Base-by-base conservation (phyloP, 176 grass and related monocot genomes). In the Triticum monococcum region DNA sequence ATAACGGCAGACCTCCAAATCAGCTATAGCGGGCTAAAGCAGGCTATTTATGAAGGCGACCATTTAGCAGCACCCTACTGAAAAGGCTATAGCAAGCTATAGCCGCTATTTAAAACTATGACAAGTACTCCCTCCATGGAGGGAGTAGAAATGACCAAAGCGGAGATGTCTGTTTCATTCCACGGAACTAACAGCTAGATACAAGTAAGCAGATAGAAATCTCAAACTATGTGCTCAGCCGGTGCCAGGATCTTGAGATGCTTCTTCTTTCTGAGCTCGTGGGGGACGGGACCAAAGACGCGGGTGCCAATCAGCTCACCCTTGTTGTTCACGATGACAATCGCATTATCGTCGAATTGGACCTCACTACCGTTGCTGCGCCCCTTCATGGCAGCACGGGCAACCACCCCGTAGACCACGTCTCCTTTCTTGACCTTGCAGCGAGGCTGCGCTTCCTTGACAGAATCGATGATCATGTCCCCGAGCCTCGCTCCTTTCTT, bases 381-480 rank as follows among this genome's bases (percentile, higher is more conserved):
- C 1, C 96, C 94, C 40, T 86, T 95, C 96, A 98, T 98, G 7
- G 97, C 97, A 45, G 97, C 97, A 26, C 93, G 93, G 38, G 96
- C 97, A 0, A 98, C 97, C 22, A 98, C 93, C 36, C 97, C 97
- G 1, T 96, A 98, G 10, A 98, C 96, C 0, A 98, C 93, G 11
- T 98, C 96, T 61, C 96, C 96, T 87, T 98, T 98, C 92, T 98
- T 98, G 3, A 98, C 97, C 80, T 98, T 98, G 10, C 97, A 90
- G 10, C 88, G 88, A 63, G 97, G 97, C 12, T 96, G 90, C 6
- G 94, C 97, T 84, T 98, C 97, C 90, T 98, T 98, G 37, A 98
- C 93, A 64, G 96, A 98, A 23, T 84, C 96, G 35, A 96, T 91
- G 46, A 96, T 94, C 23, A 62, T 96, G 85, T 96, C 97, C 4